Conservation (phyloP, 1,139 yeast genomes). For the Trichomonascaceae sp. region DNA sequence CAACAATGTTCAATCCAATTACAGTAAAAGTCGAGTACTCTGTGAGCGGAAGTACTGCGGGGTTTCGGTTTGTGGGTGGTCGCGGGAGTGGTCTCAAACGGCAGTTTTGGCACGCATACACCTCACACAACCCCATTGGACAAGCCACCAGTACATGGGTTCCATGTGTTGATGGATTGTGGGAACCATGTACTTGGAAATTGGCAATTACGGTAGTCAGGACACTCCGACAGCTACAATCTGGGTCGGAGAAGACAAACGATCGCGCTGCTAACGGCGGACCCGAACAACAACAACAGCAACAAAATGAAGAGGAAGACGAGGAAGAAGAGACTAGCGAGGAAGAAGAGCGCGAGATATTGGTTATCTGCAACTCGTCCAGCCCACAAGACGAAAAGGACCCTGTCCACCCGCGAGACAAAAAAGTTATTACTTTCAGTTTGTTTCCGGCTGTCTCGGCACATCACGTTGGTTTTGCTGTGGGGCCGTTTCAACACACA, state of each 20-base stretch:
- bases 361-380: slow-evolving; percentile 69
- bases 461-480: slow-evolving; percentile 93
- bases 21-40: slow-evolving; percentile 58
- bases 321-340: slow-evolving; percentile 27
- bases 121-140: slow-evolving; percentile 65
- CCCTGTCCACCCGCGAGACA: slow-evolving; percentile 15
- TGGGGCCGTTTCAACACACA: slow-evolving; percentile 68
- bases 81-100: slow-evolving; percentile 23
- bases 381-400: slow-evolving; percentile 33
- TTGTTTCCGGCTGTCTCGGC: slow-evolving; percentile 82
- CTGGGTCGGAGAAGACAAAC: slow-evolving; percentile 1
- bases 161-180: slow-evolving; percentile 82
- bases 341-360: slow-evolving; percentile 44
- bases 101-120: slow-evolving; percentile 71
- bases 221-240: slow-evolving; percentile 24
- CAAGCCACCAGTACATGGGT: slow-evolving; percentile 90
- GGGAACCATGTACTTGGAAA: slow-evolving; percentile 91
- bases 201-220: slow-evolving; percentile 72
- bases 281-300: slow-evolving; percentile 10
- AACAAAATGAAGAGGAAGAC: slow-evolving; percentile 22
- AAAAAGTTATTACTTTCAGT: slow-evolving; percentile 68
- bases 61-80: slow-evolving; percentile 61
- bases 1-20: slow-evolving; percentile 37
- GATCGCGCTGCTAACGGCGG: slow-evolving; percentile 2
- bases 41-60: slow-evolving; percentile 55